Evolutionary conservation across 306 rosid species (phyloP).

Genomic region (Comarum palustre): DNA sequence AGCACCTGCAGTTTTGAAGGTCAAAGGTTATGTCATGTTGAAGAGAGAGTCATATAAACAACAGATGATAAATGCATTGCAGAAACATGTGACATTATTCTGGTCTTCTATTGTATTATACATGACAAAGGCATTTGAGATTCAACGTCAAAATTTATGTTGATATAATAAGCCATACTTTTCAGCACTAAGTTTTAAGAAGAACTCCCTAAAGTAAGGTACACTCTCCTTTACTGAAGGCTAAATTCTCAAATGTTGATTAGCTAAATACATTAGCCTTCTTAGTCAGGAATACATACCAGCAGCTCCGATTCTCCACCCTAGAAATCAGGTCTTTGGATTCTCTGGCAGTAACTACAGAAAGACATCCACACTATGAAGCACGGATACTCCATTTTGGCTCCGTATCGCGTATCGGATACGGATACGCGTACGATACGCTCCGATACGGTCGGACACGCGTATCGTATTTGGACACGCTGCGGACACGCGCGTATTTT

Average conservation of each 20-base stretch:
- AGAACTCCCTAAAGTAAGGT: background rate
- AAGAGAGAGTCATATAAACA: too few species aligned
- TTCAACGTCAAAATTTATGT: background rate
- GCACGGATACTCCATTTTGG: too few species aligned
- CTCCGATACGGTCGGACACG: too few species aligned
- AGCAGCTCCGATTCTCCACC: conserved; percentile 94
- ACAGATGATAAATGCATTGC: background rate
- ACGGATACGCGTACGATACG: too few species aligned
- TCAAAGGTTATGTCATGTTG: background rate
- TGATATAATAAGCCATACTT: background rate
- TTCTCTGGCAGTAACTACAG: conserved; percentile 81
- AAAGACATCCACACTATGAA: too few species aligned
- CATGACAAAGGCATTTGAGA: background rate
- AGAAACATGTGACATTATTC: background rate
- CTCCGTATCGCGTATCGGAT: too few species aligned
- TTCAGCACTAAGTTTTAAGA: background rate
- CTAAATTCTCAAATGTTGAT: background rate
- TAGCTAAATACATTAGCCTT: background rate
- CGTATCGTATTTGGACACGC: too few species aligned
- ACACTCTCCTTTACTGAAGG: background rate
- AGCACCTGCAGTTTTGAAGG: conserved; percentile 53
- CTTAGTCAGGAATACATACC: conserved; percentile 48
- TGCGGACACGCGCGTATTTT: too few species aligned
- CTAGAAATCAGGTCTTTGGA: conserved; percentile 82
- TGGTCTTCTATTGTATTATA: background rate